A percentile compares a stretch with the other conserved stretches of the same genome.
phyloP scores from a whole-genome alignment of 2,329 filamentous ascomycete genomes.

The Monosporascus sp. region DNA sequence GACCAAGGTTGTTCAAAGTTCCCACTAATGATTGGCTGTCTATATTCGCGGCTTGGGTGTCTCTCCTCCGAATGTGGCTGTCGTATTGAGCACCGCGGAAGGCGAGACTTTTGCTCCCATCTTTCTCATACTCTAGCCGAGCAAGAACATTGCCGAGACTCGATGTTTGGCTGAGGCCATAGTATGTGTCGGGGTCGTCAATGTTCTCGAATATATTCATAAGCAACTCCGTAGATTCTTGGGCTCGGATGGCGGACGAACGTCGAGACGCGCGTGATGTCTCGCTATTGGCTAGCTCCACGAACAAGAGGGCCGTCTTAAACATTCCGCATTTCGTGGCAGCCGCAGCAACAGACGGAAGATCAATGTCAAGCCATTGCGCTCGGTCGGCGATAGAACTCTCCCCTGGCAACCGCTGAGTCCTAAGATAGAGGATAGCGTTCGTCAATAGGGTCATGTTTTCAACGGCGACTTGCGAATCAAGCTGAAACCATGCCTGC shows the following conservation, averaged over 20 bases:
- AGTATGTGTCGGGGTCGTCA: constrained; percentile 94
- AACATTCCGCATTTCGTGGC: constrained; percentile 77
- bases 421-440: constrained; percentile 80
- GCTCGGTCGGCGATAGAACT: constrained; percentile 71
- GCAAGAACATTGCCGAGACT: constrained; percentile 73
- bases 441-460: constrained; percentile 72
- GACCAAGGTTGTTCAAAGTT: constrained; percentile 72
- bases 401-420: constrained; percentile 70
- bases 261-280: constrained; percentile 54
- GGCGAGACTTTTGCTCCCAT: constrained; percentile 79
- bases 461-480: constrained; percentile 41
- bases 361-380: constrained; percentile 83
- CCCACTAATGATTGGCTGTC: constrained; percentile 69
- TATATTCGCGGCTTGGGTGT: constrained; percentile 41
- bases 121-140: constrained; percentile 81
- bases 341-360: constrained; percentile 61
- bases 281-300: constrained; percentile 59
- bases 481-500: constrained; percentile 55
- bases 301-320: constrained; percentile 78
- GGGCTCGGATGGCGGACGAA: constrained; percentile 52
- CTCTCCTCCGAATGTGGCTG: constrained; percentile 64
- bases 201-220: constrained; percentile 84
- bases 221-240: constrained; percentile 61
- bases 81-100: constrained; percentile 91
- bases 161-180: constrained; percentile 76